Base-by-base conservation (phyloP, 2,329 filamentous ascomycete species). In the Thermoascus crustaceus region DNA sequence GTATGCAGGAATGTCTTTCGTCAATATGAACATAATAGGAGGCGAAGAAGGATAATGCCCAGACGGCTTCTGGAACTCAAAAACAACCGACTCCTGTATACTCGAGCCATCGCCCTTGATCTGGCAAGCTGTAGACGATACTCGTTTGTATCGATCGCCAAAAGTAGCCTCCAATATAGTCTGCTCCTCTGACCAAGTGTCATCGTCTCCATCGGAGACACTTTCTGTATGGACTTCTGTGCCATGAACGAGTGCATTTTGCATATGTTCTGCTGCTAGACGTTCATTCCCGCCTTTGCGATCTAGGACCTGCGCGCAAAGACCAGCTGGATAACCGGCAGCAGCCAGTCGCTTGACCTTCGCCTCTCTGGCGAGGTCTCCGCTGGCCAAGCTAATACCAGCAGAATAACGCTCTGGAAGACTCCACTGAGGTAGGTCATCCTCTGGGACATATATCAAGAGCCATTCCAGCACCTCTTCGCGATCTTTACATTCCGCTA, bases 391-490 rank as follows among this genome's bases (percentile, higher is more conserved):
- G 29, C 81, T 86, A 17, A 96, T 80, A 14, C 91, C 91, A 18
- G 88, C 89, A 7, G 84, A 80, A 57, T 98, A 98, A 42, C 80
- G 84, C 61, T 93, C 88, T 0, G 91, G 91, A 26, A 98, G 67
- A 48, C 85, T 85, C 87, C 89, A 96, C 5, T 75, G 70, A 1
- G 91, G 91, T n/a, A 96, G 67, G 52, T 96, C 91, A 55, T 98
- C 91, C 55, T 98, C 91, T 1, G 91, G 91, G 2, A 98, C 87
- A 60, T 98, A 89, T 34, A 96, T 88, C 32, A 98, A 73, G 10
- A 98, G 72, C 91, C 91, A 98, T 58, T 96, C 89, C 2, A 98
- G 71, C 10, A 86, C 81, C 62, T 98, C 91, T 56, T 95, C 88
- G 19, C 82, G 75, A 55, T 94, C 87, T 58, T 89, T 93, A 66